Conservation (phyloP, 139 green algal species). For the Picochlorum sp. region DNA sequence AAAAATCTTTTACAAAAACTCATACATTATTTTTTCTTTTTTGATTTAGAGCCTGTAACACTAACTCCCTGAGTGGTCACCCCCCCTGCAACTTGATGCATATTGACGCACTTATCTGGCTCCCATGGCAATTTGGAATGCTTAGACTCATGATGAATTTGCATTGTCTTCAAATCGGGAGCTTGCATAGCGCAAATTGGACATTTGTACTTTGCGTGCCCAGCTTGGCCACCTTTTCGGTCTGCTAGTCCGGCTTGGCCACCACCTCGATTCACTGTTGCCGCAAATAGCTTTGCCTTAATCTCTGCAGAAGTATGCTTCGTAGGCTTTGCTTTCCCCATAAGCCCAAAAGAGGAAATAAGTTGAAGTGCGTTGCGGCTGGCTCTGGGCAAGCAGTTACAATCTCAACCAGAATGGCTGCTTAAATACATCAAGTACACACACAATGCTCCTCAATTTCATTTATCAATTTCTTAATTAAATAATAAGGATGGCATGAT, state of each 20-base stretch:
- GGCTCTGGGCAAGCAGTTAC: no score
- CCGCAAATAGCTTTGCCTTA: slow-evolving; percentile 34
- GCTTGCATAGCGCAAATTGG: not conserved
- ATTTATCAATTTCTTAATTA: no score
- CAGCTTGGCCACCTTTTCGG: slow-evolving; percentile 51
- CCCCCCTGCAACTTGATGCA: not conserved
- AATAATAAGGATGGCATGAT: no score
- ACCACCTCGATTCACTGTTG: slow-evolving; percentile 39
- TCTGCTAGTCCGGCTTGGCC: slow-evolving; percentile 35
- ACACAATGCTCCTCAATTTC: no score
- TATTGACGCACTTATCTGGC: not conserved
- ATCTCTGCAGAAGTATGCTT: slow-evolving; percentile 72
- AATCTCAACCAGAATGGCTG: no score
- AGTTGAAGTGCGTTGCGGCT: no score
- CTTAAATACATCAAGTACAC: no score
- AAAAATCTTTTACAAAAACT: no score
- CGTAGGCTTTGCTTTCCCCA: slow-evolving; percentile 63
- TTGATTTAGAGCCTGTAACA: not conserved
- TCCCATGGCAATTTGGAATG: slow-evolving; percentile 6
- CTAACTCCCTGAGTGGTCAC: not conserved
- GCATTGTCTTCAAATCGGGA: slow-evolving; percentile 1
- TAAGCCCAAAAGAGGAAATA: no score
- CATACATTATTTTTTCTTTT: not conserved
- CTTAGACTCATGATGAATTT: slow-evolving; percentile 3
- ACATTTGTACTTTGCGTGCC: slow-evolving; percentile 64